Evolutionary conservation across 129 eudicot genomes (phyloP).

Genomic region (Flaveria ramosissima): DNA sequence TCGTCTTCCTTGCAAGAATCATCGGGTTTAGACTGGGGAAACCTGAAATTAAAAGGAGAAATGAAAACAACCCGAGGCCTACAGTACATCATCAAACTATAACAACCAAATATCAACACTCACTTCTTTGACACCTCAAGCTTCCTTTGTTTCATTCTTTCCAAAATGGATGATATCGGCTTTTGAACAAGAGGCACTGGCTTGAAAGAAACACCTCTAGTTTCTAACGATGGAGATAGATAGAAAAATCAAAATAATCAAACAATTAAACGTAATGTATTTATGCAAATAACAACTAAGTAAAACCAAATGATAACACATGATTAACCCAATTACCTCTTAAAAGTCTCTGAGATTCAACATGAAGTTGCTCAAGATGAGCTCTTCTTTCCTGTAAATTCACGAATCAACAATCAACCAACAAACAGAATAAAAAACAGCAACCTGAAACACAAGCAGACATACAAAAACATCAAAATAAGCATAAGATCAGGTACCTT

Average conservation of each 20-base stretch:
- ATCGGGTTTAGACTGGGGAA: conserved; percentile 11
- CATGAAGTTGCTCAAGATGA: conserved; percentile 70
- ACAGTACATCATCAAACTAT: neutral
- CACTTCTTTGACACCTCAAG: conserved; percentile 75
- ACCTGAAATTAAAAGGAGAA: conserved; percentile 33
- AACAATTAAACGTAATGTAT: conserved; percentile 1
- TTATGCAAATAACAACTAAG: conserved; percentile 4
- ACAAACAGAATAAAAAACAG: neutral
- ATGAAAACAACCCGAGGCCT: neutral
- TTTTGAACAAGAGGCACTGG: conserved; percentile 68
- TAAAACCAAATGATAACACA: conserved; percentile 3
- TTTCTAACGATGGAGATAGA: conserved; percentile 42
- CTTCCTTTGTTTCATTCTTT: conserved; percentile 78
- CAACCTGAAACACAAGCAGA: neutral
- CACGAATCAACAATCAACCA: conserved; percentile 2
- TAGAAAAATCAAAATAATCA: neutral
- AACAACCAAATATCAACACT: conserved; percentile 23
- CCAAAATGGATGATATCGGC: conserved; percentile 79
- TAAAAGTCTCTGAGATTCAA: conserved; percentile 76
- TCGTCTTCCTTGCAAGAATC: conserved; percentile 30
- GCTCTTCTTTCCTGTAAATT: conserved; percentile 66
- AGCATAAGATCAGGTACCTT: conserved; percentile 37
- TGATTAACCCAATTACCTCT: conserved; percentile 53
- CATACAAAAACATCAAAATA: neutral
- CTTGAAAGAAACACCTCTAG: conserved; percentile 72